A percentile compares a stretch with the other conserved stretches of the same genome.
Conservation (phyloP, 176 grass and related monocot species). For the Juncus inflexus region DNA sequence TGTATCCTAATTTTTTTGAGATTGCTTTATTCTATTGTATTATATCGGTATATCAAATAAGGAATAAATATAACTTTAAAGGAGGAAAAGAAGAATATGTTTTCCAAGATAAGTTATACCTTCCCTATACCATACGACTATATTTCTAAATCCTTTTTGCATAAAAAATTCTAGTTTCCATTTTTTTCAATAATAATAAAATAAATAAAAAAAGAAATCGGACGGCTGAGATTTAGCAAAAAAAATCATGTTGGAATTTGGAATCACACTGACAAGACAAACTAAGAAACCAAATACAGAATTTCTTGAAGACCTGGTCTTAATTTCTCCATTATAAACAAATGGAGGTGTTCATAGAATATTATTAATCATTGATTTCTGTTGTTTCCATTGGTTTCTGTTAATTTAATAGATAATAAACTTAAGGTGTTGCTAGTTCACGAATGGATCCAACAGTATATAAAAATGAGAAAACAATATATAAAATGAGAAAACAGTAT, state of each 20-base stretch:
- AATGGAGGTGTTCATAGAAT: too few species aligned
- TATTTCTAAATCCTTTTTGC: background rate
- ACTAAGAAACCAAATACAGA: background rate
- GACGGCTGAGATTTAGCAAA: conserved; percentile 6
- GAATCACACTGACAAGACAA: conserved; percentile 4
- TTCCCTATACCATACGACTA: conserved; percentile 2
- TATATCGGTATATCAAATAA: too few species aligned
- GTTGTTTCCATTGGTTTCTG: too few species aligned
- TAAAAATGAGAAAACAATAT: too few species aligned
- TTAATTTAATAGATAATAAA: too few species aligned
- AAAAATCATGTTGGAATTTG: background rate
- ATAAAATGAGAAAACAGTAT: too few species aligned
- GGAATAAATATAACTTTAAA: background rate
- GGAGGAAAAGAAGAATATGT: background rate
- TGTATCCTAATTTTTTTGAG: background rate
- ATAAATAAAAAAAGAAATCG: conserved; percentile 6
- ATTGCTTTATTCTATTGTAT: background rate
- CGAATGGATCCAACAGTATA: too few species aligned
- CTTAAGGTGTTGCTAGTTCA: too few species aligned
- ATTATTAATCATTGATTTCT: too few species aligned
- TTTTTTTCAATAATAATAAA: background rate
- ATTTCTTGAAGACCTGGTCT: too few species aligned
- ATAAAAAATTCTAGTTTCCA: too few species aligned
- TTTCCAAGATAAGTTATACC: background rate
- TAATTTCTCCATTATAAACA: too few species aligned